These are phyloP conservation scores for Ophiocordyceps sinensis DNA, from an alignment of 2,329 filamentous ascomycete genomes.

Conservation along the genomic window DNA sequence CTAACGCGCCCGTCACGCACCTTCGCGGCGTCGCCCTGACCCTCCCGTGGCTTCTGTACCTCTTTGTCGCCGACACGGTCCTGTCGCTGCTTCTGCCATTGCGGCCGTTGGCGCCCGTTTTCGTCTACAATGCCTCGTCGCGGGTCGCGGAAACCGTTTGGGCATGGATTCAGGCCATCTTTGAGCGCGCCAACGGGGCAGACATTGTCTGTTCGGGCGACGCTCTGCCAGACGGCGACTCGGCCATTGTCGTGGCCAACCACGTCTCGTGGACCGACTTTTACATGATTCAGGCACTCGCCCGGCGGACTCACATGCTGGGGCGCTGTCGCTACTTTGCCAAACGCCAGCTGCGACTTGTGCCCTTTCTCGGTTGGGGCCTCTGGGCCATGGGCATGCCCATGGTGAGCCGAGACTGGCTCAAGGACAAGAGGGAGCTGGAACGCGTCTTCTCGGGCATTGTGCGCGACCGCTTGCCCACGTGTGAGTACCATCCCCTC, in stretches of 20 bases:
- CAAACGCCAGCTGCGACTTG: conserved; percentile 41
- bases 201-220: conserved; percentile 38
- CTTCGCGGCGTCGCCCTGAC: conserved; percentile 28
- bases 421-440: conserved; percentile 39
- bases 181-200: conserved; percentile 37
- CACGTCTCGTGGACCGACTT: conserved; percentile 50
- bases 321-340: conserved; percentile 48
- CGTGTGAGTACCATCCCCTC: conserved; percentile 28
- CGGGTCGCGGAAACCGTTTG: conserved; percentile 38
- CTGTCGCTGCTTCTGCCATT: conserved; percentile 34
- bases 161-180: conserved; percentile 42
- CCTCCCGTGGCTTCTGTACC: conserved; percentile 36
- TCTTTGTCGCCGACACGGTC: conserved; percentile 35
- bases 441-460: conserved; percentile 42
- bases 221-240: conserved; percentile 35
- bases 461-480: conserved; percentile 35
- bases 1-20: conserved; percentile 14
- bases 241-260: conserved; percentile 44
- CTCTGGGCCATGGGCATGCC: conserved; percentile 53
- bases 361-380: conserved; percentile 49
- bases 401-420: conserved; percentile 45
- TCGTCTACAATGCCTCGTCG: conserved; percentile 40
- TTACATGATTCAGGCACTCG: conserved; percentile 47
- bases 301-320: conserved; percentile 40
- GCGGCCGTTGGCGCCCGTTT: conserved; percentile 29